Conservation (phyloP, 495 filamentous ascomycete species). For the Poronia punctata region DNA sequence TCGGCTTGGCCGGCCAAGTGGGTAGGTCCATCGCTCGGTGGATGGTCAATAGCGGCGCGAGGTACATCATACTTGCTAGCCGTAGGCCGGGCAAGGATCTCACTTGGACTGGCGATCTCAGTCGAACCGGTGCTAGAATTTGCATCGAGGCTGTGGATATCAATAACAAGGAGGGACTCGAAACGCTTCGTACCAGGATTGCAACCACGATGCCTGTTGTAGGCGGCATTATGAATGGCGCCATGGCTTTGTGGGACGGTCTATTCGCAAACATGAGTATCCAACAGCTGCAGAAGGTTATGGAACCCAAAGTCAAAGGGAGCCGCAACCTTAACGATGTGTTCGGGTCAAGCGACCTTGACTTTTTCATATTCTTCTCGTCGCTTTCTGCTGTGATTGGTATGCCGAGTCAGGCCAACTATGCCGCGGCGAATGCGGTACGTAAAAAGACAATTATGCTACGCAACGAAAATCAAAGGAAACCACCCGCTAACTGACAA, state of each 20-base stretch:
- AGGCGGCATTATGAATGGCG: conserved; percentile 31
- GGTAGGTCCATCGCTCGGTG: conserved; percentile 40
- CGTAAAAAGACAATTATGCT: no score
- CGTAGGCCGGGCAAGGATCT: conserved; percentile 19
- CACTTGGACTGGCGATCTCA: conserved; percentile 2
- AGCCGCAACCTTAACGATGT: conserved; percentile 22
- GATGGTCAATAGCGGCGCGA: conserved; percentile 42
- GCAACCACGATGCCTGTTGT: conserved; percentile 27
- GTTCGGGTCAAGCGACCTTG: conserved; percentile 31
- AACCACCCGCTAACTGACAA: no score
- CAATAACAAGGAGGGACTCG: conserved; percentile 3
- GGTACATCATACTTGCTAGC: conserved; percentile 40
- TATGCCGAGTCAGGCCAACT: conserved; percentile 39
- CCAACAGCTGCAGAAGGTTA: conserved; percentile 14
- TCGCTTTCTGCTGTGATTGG: conserved; percentile 41
- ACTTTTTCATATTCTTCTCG: conserved; percentile 50
- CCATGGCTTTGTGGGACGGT: conserved; percentile 32
- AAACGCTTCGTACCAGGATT: conserved; percentile 6
- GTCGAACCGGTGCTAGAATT: conserved; percentile 2
- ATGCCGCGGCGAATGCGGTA: conserved; percentile 45
- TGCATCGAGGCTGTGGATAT: conserved; percentile 4
- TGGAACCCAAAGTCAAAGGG: conserved; percentile 32
- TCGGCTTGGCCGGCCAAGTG: conserved; percentile 40
- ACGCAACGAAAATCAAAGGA: no score
- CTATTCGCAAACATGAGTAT: conserved; percentile 21